These are phyloP conservation scores for Calycina herbarum DNA, from an alignment of 2,329 filamentous ascomycete species.

Conservation along the genomic window DNA sequence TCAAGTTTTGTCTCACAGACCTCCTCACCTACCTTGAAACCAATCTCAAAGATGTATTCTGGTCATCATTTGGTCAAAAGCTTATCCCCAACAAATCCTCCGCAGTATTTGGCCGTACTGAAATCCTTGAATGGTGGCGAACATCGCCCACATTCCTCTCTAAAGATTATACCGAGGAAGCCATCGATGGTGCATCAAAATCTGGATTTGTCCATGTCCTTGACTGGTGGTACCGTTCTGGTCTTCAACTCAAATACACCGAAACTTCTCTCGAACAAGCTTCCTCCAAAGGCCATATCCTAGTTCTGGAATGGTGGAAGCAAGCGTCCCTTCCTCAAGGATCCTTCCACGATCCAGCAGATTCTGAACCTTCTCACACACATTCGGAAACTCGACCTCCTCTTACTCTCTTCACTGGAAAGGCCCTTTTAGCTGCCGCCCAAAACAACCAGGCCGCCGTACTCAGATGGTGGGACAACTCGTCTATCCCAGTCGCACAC, in stretches of 20 bases:
- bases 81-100: constrained; percentile 87
- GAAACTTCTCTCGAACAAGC: constrained; percentile 87
- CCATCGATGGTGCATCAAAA: constrained; percentile 82
- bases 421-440: constrained; percentile 79
- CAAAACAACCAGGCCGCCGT: constrained; percentile 78
- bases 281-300: constrained; percentile 78
- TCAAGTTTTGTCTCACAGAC: constrained; percentile 83
- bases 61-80: constrained; percentile 78
- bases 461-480: constrained; percentile 85
- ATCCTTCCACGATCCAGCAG: constrained; percentile 37
- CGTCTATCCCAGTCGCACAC: constrained; percentile 75
- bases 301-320: constrained; percentile 93
- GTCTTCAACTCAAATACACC: constrained; percentile 79
- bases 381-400: constrained; percentile 34
- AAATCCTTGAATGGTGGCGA: constrained; percentile 90
- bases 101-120: constrained; percentile 77
- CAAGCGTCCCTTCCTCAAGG: constrained; percentile 63
- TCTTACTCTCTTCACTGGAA: constrained; percentile 73
- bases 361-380: constrained; percentile 17
- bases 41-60: constrained; percentile 73
- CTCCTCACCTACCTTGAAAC: constrained; percentile 73
- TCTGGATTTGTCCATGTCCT: constrained; percentile 83
- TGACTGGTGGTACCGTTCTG: constrained; percentile 87
- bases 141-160: constrained; percentile 79
- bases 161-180: constrained; percentile 75